Percentiles rank a stretch among this genome's conserved stretches.
phyloP scores from a whole-genome alignment of 1,284 basidiomycete genomes.

The Apiotrichum mycotoxinovorans region DNA sequence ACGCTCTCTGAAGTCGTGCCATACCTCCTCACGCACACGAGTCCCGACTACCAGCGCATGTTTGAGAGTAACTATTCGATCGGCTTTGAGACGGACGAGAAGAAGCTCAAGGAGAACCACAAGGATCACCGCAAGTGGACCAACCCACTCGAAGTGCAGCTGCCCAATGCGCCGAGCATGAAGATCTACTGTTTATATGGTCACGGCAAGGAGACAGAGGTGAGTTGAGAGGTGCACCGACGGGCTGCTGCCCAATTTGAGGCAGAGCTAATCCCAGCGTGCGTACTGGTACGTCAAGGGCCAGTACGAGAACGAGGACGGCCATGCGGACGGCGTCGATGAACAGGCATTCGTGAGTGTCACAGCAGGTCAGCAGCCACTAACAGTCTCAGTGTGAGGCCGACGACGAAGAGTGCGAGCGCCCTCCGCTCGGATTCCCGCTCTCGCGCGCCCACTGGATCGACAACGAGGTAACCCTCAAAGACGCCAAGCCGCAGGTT shows the following conservation, averaged over 20 bases:
- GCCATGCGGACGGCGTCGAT: conserved; percentile 54
- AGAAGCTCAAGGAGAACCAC: conserved; percentile 63
- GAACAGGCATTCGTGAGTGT: conserved; percentile 36
- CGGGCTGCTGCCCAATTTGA: neutral
- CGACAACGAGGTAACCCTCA: conserved; percentile 72
- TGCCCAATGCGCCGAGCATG: conserved; percentile 89
- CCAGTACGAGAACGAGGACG: conserved; percentile 65
- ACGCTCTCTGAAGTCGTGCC: conserved; percentile 69
- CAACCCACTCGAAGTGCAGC: conserved; percentile 32
- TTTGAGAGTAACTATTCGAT: conserved; percentile 84
- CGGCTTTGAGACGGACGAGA: conserved; percentile 78
- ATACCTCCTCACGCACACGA: conserved; percentile 83
- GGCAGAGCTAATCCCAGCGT: conserved; percentile 33
- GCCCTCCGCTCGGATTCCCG: conserved; percentile 59
- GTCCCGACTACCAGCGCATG: conserved; percentile 85
- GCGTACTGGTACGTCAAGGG: conserved; percentile 66
- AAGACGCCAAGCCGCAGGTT: conserved; percentile 61
- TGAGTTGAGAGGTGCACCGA: conserved; percentile 46
- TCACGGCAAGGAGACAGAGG: conserved; percentile 94
- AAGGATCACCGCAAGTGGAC: conserved; percentile 56
- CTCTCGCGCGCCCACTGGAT: conserved; percentile 69
- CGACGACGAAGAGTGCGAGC: conserved; percentile 50
- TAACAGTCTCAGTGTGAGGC: conserved; percentile 47
- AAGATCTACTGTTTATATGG: conserved; percentile 94
- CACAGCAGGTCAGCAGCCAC: neutral